Evolutionary conservation across 345 rosid species (phyloP).

Genomic region (Camelina hispida): DNA sequence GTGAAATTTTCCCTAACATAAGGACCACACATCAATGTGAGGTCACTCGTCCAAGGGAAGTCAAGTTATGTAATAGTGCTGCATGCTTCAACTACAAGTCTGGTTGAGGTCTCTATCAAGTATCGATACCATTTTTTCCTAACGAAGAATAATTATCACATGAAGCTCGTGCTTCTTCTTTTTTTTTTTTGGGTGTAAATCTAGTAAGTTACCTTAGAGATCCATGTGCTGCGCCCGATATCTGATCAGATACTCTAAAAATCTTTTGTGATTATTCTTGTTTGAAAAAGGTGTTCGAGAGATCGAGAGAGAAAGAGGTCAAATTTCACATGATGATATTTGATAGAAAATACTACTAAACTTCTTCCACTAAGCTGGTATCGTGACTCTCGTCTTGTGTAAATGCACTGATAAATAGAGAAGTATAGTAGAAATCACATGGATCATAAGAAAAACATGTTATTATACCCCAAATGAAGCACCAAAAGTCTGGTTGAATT

Average conservation of each 20-base stretch:
- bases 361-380: slow-evolving; percentile 24
- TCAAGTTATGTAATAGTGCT: slow-evolving; percentile 4
- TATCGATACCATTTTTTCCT: slow-evolving; percentile 32
- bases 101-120: slow-evolving; percentile 37
- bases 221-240: neutral
- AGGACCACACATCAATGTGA: slow-evolving; percentile 36
- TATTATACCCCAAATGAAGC: slow-evolving; percentile 1
- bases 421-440: slow-evolving; percentile 26
- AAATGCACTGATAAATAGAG: slow-evolving; percentile 8
- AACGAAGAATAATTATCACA: slow-evolving; percentile 18
- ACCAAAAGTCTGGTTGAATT: neutral
- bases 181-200: neutral
- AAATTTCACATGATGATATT: slow-evolving; percentile 16
- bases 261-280: slow-evolving; percentile 19
- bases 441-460: slow-evolving; percentile 37
- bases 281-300: slow-evolving; percentile 34
- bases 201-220: slow-evolving; percentile 2
- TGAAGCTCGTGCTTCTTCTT: slow-evolving; percentile 13
- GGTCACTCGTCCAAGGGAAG: neutral
- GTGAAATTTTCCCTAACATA: slow-evolving; percentile 15
- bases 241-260: slow-evolving; percentile 1
- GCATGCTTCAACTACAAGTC: slow-evolving; percentile 37
- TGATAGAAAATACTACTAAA: slow-evolving; percentile 28
- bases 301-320: neutral
- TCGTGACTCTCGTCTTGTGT: slow-evolving; percentile 7